These are phyloP conservation scores for Juglanconis oblonga DNA, from an alignment of 2,329 filamentous ascomycete species.

Conservation along the genomic window DNA sequence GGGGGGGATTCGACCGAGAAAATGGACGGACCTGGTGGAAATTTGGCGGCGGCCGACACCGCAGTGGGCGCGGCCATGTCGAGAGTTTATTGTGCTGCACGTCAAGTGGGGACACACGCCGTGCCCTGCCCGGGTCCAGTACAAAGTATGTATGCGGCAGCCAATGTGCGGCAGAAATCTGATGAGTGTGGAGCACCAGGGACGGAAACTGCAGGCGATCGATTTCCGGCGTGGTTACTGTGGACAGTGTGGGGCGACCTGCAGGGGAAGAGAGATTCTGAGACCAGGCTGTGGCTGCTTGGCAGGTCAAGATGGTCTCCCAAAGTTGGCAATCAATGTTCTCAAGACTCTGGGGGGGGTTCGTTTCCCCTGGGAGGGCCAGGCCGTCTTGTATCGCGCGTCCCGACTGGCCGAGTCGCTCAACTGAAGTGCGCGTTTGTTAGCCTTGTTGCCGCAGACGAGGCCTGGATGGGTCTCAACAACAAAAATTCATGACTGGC, in stretches of 20 bases:
- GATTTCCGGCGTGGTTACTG: background rate
- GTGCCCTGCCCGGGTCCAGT: no score
- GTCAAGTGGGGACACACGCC: background rate
- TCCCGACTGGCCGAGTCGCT: no score
- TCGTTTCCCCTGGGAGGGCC: no score
- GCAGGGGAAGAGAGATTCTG: background rate
- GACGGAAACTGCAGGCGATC: slow-evolving; percentile 1
- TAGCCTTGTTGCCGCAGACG: no score
- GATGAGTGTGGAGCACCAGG: background rate
- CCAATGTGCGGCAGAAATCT: slow-evolving; percentile 7
- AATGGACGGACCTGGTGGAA: slow-evolving; percentile 12
- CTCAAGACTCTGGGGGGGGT: no score
- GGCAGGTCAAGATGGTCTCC: no score
- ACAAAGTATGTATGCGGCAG: slow-evolving; percentile 4
- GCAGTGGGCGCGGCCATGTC: slow-evolving; percentile 12
- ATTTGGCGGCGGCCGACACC: slow-evolving; percentile 14
- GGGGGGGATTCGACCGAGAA: background rate
- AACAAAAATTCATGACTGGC: no score
- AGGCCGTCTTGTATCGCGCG: no score
- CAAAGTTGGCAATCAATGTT: no score
- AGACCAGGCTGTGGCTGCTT: no score
- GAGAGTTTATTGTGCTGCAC: background rate
- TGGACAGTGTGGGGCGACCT: background rate
- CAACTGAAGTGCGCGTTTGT: no score
- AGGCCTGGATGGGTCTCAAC: no score